Conservation (phyloP, 2,329 filamentous ascomycete genomes). For the Xylariaceae sp. region DNA sequence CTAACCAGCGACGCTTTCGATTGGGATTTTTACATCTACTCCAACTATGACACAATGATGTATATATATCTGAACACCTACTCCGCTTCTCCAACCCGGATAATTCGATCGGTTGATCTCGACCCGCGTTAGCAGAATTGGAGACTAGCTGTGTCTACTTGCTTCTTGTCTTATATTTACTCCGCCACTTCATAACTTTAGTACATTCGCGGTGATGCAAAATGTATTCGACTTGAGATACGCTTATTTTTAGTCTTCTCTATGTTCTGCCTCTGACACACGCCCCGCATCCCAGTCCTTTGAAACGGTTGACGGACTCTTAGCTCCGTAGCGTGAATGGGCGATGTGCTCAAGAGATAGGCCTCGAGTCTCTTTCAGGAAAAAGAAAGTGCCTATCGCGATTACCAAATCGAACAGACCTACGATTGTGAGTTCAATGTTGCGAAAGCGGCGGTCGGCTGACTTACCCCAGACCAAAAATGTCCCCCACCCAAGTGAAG, state of each 20-base stretch:
- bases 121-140: too few relatives aligned
- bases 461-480: conserved; percentile 44
- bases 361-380: conserved; percentile 68
- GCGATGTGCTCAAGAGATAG: conserved; percentile 60
- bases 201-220: not conserved
- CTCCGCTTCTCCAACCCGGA: too few relatives aligned
- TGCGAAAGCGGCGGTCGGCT: not conserved
- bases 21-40: too few relatives aligned
- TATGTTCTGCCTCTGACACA: conserved; percentile 9
- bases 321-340: conserved; percentile 26
- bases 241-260: not conserved
- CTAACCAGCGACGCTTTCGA: too few relatives aligned
- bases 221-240: too few relatives aligned
- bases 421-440: conserved; percentile 1
- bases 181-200: not conserved
- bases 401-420: conserved; percentile 42
- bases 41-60: too few relatives aligned
- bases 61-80: not conserved
- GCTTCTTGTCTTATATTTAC: too few relatives aligned
- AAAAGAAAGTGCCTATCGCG: conserved; percentile 44
- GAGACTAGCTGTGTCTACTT: too few relatives aligned
- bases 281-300: conserved; percentile 7
- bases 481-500: conserved; percentile 44
- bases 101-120: too few relatives aligned
- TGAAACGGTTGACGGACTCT: conserved; percentile 10